These are phyloP conservation scores for Fallopia convolvulus DNA, from an alignment of 148 eudicot genomes.

Conservation along the genomic window DNA sequence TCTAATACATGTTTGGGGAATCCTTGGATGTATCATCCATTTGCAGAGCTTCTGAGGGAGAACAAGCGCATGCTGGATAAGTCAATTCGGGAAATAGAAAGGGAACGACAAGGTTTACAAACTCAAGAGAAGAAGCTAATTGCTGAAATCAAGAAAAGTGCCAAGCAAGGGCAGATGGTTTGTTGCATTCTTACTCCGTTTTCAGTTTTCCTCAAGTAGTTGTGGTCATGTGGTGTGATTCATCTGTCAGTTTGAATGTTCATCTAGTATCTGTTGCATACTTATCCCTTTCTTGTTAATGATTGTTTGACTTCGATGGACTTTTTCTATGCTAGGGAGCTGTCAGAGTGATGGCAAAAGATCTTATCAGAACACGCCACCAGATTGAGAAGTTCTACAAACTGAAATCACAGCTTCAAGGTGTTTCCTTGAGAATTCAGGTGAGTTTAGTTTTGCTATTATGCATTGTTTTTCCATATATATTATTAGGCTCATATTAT, in stretches of 20 bases:
- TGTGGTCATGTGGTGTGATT: background rate
- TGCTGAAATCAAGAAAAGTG: conserved; percentile 88
- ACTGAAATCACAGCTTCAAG: conserved; percentile 96
- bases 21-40: conserved; percentile 11
- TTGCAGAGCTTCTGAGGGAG: conserved; percentile 86
- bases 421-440: conserved; percentile 95
- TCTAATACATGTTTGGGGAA: background rate
- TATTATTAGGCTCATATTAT: background rate
- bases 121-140: conserved; percentile 94
- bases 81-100: conserved; percentile 91
- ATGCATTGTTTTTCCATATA: background rate
- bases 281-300: background rate
- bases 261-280: background rate
- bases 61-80: conserved; percentile 97
- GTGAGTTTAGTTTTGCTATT: conserved; percentile 20
- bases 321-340: conserved; percentile 59
- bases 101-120: conserved; percentile 94
- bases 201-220: background rate
- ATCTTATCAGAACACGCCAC: conserved; percentile 91
- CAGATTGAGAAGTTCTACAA: conserved; percentile 94
- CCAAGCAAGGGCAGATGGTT: conserved; percentile 99
- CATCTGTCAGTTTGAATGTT: background rate
- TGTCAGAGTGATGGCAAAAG: conserved; percentile 97
- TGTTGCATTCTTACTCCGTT: conserved; percentile 8
- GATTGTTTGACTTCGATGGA: background rate